phyloP scores from a whole-genome alignment of 2,329 filamentous ascomycete species.

The Periconia macrospinosa region DNA sequence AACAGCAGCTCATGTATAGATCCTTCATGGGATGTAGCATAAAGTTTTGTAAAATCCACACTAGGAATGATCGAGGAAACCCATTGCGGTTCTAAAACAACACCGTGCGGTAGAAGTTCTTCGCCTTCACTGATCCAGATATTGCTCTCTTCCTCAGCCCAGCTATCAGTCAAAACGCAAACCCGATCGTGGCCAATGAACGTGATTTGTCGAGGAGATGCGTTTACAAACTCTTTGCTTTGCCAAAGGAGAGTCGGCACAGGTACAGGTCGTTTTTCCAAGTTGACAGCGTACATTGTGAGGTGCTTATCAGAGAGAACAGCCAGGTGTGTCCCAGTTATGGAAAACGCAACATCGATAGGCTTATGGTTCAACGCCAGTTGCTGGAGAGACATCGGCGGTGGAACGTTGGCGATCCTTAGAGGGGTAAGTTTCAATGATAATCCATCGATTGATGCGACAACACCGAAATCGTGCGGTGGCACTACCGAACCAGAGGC shows the following conservation, averaged over 20 bases:
- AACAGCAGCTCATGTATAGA: conserved; percentile 18
- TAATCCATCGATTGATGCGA: conserved; percentile 81
- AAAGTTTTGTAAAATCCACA: conserved; percentile 23
- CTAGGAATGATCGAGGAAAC: conserved; percentile 26
- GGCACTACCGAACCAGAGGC: conserved; percentile 69
- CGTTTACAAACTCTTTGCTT: conserved; percentile 15
- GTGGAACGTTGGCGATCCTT: conserved; percentile 80
- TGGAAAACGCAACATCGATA: conserved; percentile 73
- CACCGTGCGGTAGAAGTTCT: conserved; percentile 21
- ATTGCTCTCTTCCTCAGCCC: conserved; percentile 31
- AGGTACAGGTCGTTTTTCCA: conserved; percentile 56
- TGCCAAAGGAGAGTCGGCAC: conserved; percentile 49
- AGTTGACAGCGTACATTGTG: conserved; percentile 70
- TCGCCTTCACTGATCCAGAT: conserved; percentile 31
- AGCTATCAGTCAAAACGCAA: conserved; percentile 37
- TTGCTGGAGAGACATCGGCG: conserved; percentile 87
- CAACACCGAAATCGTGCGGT: conserved; percentile 75
- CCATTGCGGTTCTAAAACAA: conserved; percentile 23
- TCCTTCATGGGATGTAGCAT: conserved; percentile 27
- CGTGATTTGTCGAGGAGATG: conserved; percentile 50
- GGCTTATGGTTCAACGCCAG: conserved; percentile 64
- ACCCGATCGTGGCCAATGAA: conserved; percentile 47
- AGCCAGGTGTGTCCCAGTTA: conserved; percentile 56
- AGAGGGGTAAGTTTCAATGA: conserved; percentile 83
- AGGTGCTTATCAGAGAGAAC: conserved; percentile 70